These are phyloP conservation scores for Trichocomaceae sp. DNA, from an alignment of 2,329 filamentous ascomycete genomes.

Conservation along the genomic window DNA sequence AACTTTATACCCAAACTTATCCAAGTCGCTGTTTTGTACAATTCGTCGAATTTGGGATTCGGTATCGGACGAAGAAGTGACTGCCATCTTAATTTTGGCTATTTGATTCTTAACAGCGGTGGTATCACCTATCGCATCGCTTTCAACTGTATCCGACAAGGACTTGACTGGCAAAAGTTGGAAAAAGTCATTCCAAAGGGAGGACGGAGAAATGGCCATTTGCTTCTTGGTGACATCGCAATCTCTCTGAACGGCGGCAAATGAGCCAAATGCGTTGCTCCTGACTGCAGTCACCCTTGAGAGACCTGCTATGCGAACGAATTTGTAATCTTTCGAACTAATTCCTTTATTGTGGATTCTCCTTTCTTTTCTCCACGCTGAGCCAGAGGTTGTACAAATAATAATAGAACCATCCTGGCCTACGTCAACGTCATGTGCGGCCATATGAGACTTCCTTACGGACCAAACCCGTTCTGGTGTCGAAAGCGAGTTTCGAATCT, in stretches of 20 bases:
- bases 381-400: constrained; percentile 83
- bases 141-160: constrained; percentile 46
- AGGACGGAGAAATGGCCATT: constrained; percentile 60
- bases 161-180: constrained; percentile 62
- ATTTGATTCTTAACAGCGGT: constrained; percentile 12
- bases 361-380: constrained; percentile 84
- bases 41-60: constrained; percentile 34
- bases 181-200: constrained; percentile 66
- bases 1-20: constrained; percentile 25
- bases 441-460: constrained; percentile 74
- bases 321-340: constrained; percentile 87
- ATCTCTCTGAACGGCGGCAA: constrained; percentile 78
- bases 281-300: constrained; percentile 78
- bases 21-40: constrained; percentile 19
- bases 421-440: constrained; percentile 77
- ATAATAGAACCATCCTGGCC: constrained; percentile 93
- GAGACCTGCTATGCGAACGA: constrained; percentile 79
- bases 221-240: constrained; percentile 70
- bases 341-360: constrained; percentile 70
- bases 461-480: constrained; percentile 79
- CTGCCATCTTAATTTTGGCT: constrained; percentile 32
- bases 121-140: constrained; percentile 10
- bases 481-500: constrained; percentile 77
- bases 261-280: constrained; percentile 84
- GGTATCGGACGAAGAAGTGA: constrained; percentile 41